Conservation (phyloP, 2,329 filamentous ascomycete genomes). For the Diaporthe amygdali region DNA sequence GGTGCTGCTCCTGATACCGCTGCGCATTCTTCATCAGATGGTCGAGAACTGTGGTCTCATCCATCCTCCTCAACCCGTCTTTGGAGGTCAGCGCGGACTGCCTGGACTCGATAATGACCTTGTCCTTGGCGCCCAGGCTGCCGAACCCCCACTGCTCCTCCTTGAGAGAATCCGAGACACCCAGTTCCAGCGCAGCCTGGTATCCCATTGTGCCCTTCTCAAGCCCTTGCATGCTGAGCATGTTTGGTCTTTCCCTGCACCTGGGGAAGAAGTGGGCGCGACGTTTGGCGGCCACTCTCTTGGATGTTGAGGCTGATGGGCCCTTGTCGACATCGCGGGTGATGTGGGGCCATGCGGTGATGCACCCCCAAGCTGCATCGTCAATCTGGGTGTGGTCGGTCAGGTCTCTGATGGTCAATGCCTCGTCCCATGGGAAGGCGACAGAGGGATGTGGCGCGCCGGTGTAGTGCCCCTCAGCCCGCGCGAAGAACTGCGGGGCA, state of each 20-base stretch:
- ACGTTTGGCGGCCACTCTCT: constrained; percentile 48
- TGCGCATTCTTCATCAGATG: constrained; percentile 61
- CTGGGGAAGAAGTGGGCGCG: constrained; percentile 64
- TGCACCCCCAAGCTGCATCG: constrained; percentile 65
- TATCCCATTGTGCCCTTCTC: constrained; percentile 76
- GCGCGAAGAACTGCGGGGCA: constrained; percentile 74
- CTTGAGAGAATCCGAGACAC: constrained; percentile 67
- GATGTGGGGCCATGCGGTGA: constrained; percentile 69
- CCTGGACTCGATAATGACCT: constrained; percentile 61
- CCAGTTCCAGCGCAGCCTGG: constrained; percentile 69
- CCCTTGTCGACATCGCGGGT: constrained; percentile 54
- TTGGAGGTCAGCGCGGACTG: constrained; percentile 59
- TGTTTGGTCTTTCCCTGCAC: constrained; percentile 69
- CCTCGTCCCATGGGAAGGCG: constrained; percentile 71
- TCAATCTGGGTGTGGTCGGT: constrained; percentile 69
- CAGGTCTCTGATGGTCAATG: constrained; percentile 65
- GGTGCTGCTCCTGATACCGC: constrained; percentile 58
- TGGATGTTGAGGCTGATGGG: constrained; percentile 46
- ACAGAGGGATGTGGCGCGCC: constrained; percentile 67
- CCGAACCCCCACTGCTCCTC: constrained; percentile 67
- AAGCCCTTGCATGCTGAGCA: constrained; percentile 74
- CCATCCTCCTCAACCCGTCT: constrained; percentile 60
- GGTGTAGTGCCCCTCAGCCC: constrained; percentile 62
- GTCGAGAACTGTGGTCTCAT: constrained; percentile 63
- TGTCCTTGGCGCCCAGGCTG: constrained; percentile 58